Evolutionary conservation across 2,329 filamentous ascomycete species (phyloP), one percentile per base, ranked within the genome.

Genomic region (Penicillium sp.): DNA sequence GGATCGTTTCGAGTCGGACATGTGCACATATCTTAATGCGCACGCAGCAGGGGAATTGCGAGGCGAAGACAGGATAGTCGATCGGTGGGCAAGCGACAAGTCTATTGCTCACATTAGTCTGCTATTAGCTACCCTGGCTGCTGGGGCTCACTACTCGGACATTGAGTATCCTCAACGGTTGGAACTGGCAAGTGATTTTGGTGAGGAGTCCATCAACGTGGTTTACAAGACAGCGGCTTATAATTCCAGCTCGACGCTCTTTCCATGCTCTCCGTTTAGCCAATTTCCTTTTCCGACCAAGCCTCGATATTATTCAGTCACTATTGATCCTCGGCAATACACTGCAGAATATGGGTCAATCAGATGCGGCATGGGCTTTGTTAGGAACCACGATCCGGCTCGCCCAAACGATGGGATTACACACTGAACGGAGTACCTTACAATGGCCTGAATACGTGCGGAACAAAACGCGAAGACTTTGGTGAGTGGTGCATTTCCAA

Each of bases 221-320:
- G 8, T 4, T 9, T n/a, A 32, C 24, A 18, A 11, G 27, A 21
- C 5, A 14, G 16, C 40, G 34, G 32, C 39, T 59, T 46, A 56
- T 18, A 13, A 13, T 11, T 36, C 1, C 48, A 70, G 67, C 64
- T 13, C 65, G 63, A n/a, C 61, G 64, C 3, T 69, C 64, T 5
- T 69, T 70, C 51, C 81, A 85, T 58, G 83, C 82, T 56, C 71
- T 85, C 2, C 78, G 82, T 1, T 78, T 84, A 52, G 81, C 81
- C 3, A 85, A 85, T 55, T 85, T 85, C 61, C 69, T 85, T 1
- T 83, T 82, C 2, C 77, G 81, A 43, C 79, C 81, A 6, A 81
- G 78, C 2, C 61, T 84, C 34, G 81, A 84, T 51, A 81, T 77
- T 47, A 82, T 85, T 27, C 81, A 85, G 63, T 78, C 81, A 0